Evolutionary conservation across 768 basidiomycete species (phyloP).

Genomic region (Dentipellis sp.): DNA sequence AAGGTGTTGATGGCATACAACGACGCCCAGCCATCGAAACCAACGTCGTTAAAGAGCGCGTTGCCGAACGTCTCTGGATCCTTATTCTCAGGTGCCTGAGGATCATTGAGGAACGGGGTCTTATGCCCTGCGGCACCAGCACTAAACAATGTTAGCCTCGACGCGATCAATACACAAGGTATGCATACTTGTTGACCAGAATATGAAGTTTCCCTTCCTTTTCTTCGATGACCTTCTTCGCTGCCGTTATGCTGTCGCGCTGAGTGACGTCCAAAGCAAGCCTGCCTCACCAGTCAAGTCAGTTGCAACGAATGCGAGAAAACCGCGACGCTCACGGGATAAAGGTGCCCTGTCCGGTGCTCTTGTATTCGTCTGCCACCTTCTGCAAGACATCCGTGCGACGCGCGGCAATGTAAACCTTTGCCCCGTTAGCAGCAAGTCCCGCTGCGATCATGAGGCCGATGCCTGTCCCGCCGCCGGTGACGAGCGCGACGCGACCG

Average conservation of each 20-base stretch:
- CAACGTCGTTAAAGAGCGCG: constrained; percentile 63
- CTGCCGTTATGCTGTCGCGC: constrained; percentile 53
- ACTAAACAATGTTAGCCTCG: constrained; percentile 26
- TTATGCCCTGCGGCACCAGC: constrained; percentile 68
- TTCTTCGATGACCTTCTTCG: constrained; percentile 42
- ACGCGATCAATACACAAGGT: not conserved
- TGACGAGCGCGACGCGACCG: constrained; percentile 16
- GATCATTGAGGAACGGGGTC: constrained; percentile 48
- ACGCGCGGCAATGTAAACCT: constrained; percentile 72
- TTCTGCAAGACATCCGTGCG: constrained; percentile 56
- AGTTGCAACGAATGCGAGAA: not conserved
- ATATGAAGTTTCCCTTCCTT: constrained; percentile 68
- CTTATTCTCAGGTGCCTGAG: constrained; percentile 47
- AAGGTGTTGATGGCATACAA: constrained; percentile 62
- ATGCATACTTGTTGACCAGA: constrained; percentile 69
- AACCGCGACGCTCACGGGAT: constrained; percentile 39
- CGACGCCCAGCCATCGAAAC: constrained; percentile 51
- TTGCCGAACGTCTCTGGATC: constrained; percentile 56
- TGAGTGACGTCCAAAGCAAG: constrained; percentile 65
- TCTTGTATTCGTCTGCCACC: constrained; percentile 35
- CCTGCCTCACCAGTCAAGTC: constrained; percentile 23
- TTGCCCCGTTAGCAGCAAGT: constrained; percentile 69
- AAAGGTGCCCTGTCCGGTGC: constrained; percentile 35
- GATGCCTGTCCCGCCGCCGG: constrained; percentile 25
- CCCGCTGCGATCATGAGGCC: constrained; percentile 63